Evolutionary conservation across 2,329 filamentous ascomycete genomes (phyloP).

Genomic region (Ramularia endophylla): DNA sequence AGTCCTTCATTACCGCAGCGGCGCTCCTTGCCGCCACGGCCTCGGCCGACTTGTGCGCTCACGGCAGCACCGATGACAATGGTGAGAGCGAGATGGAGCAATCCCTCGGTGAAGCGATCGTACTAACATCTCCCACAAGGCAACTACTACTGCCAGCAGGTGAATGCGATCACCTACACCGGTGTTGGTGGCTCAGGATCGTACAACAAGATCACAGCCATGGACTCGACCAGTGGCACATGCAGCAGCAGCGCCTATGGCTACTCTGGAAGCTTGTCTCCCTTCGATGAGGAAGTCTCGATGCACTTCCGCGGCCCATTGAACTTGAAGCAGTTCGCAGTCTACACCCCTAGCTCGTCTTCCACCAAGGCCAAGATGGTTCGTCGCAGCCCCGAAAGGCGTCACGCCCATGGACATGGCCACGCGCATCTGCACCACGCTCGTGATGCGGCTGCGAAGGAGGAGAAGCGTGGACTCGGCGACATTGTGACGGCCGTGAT

Average conservation of each 20-base stretch:
- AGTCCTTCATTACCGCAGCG: slow-evolving; percentile 27
- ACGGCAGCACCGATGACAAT: slow-evolving; percentile 26
- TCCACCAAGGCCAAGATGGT: slow-evolving; percentile 19
- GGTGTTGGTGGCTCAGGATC: slow-evolving; percentile 41
- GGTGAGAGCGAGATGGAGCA: not conserved
- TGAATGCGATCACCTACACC: slow-evolving; percentile 61
- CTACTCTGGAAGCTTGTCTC: slow-evolving; percentile 59
- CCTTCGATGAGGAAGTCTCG: slow-evolving; percentile 65
- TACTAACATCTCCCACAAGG: slow-evolving; percentile 29
- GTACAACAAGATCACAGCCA: slow-evolving; percentile 59
- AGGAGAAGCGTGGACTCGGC: slow-evolving; percentile 40
- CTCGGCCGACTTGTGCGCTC: slow-evolving; percentile 24
- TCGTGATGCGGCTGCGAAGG: slow-evolving; percentile 27
- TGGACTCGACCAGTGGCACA: slow-evolving; percentile 50
- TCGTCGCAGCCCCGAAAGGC: slow-evolving; percentile 22
- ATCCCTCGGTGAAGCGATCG: no score
- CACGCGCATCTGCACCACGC: slow-evolving; percentile 49
- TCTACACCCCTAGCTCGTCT: slow-evolving; percentile 51
- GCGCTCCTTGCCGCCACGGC: slow-evolving; percentile 26
- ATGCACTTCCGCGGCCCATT: slow-evolving; percentile 68
- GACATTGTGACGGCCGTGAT: slow-evolving; percentile 54
- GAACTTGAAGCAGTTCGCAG: slow-evolving; percentile 60
- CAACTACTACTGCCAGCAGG: slow-evolving; percentile 62
- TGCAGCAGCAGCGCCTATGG: slow-evolving; percentile 50
- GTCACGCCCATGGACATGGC: slow-evolving; percentile 36